Conservation (phyloP, 805 yeast genomes). For the Ogataea trehalophila region DNA sequence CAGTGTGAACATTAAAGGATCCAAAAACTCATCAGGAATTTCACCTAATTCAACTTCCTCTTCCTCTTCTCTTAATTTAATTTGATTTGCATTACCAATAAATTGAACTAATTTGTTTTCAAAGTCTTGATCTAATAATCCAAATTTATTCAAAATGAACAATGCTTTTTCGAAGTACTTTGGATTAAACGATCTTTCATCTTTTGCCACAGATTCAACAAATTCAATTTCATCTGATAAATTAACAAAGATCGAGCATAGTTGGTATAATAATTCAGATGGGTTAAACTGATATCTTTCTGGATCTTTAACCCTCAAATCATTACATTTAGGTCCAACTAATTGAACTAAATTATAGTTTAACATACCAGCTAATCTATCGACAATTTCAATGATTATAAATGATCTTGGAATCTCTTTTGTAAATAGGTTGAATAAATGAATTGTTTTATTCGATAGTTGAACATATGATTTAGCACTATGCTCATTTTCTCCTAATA, state of each 20-base stretch:
- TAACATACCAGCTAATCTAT: slow-evolving; percentile 92
- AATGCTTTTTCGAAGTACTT: slow-evolving; percentile 67
- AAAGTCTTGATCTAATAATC: slow-evolving; percentile 48
- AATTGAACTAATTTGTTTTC: slow-evolving; percentile 50
- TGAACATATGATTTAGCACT: slow-evolving; percentile 81
- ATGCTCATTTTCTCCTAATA: slow-evolving; percentile 59
- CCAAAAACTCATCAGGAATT: slow-evolving; percentile 92
- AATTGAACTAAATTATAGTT: slow-evolving; percentile 87
- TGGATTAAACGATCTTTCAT: slow-evolving; percentile 80
- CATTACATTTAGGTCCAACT: slow-evolving; percentile 93
- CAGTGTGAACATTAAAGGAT: slow-evolving; percentile 92
- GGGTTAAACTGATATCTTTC: slow-evolving; percentile 83
- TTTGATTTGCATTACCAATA: slow-evolving; percentile 58
- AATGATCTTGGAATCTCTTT: slow-evolving; percentile 83
- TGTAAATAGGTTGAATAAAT: slow-evolving; percentile 75
- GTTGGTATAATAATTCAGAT: slow-evolving; percentile 56
- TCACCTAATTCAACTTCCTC: slow-evolving; percentile 90
- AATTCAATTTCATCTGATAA: slow-evolving; percentile 62
- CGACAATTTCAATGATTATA: slow-evolving; percentile 83
- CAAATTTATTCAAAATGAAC: slow-evolving; percentile 51
- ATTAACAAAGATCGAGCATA: slow-evolving; percentile 73
- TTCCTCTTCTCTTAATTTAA: slow-evolving; percentile 60
- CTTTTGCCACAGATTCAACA: slow-evolving; percentile 77
- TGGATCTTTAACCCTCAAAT: slow-evolving; percentile 79
- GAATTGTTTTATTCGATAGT: slow-evolving; percentile 76